Conservation (phyloP, 306 rosid genomes). For the Acacia melanoxylon region DNA sequence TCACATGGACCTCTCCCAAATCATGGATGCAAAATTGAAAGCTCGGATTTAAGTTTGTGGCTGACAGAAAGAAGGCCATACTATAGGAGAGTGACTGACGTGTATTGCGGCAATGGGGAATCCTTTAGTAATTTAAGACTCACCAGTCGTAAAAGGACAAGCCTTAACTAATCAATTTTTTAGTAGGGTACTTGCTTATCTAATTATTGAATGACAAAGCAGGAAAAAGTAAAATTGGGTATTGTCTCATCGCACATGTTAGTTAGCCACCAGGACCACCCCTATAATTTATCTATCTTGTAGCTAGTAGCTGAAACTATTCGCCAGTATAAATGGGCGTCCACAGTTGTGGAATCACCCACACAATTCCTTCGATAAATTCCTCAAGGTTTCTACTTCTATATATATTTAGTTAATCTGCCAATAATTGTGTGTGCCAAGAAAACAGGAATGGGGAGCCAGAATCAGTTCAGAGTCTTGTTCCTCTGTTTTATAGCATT, state of each 20-base stretch:
- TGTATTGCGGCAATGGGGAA: neutral
- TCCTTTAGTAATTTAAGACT: conserved; percentile 13
- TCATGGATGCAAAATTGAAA: neutral
- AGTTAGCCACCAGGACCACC: conserved; percentile 45
- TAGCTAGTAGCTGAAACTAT: conserved; percentile 8
- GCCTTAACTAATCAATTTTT: conserved; percentile 37
- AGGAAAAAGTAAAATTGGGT: conserved; percentile 15
- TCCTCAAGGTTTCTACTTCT: neutral
- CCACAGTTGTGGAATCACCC: conserved; percentile 16
- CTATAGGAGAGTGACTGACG: neutral
- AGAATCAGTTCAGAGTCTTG: conserved; percentile 25
- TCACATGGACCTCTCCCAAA: neutral
- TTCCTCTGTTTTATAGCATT: conserved; percentile 43
- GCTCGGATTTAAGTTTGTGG: neutral
- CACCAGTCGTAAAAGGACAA: conserved; percentile 16
- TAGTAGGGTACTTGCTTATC: neutral
- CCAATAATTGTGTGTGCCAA: neutral
- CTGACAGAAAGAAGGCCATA: neutral
- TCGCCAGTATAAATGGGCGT: conserved; percentile 27
- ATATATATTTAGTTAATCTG: neutral
- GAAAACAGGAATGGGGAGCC: conserved; percentile 39
- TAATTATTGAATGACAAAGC: conserved; percentile 13
- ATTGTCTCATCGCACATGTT: conserved; percentile 36
- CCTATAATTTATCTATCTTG: neutral
- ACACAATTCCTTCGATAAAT: conserved; percentile 14